Evolutionary conservation across 139 green algal species (phyloP).

Genomic region (Chlorella ohadii): DNA sequence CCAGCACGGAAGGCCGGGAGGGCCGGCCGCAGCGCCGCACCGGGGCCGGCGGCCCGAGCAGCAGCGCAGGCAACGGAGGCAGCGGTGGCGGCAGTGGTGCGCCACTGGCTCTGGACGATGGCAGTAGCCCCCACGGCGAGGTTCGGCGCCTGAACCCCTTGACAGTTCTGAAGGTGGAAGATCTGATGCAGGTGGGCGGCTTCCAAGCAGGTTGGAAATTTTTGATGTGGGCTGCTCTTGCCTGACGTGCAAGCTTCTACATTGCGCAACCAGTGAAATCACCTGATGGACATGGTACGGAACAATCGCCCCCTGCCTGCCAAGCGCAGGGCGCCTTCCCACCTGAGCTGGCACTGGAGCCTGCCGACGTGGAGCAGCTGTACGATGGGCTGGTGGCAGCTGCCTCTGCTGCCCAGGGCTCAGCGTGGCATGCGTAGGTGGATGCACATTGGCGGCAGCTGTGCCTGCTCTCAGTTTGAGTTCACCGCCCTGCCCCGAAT

Average conservation of each 20-base stretch:
- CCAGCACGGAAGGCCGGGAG: neutral
- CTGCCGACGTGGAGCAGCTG: constrained; percentile 15
- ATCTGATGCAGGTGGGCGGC: constrained; percentile 11
- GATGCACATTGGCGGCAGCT: too few species aligned
- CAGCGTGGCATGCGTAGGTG: neutral
- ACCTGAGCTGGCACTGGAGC: constrained; percentile 4
- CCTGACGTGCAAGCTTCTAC: too few species aligned
- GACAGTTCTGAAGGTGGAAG: constrained; percentile 11
- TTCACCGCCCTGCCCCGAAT: too few species aligned
- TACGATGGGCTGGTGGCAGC: neutral
- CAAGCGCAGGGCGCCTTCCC: constrained; percentile 2
- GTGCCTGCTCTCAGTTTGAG: too few species aligned
- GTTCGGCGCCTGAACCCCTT: constrained; percentile 37
- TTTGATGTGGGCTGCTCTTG: too few species aligned
- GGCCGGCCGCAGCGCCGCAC: too few species aligned
- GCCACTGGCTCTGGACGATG: neutral
- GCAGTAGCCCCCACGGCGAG: neutral
- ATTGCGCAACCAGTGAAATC: too few species aligned
- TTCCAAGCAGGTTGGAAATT: too few species aligned
- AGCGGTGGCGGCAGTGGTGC: neutral
- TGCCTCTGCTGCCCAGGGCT: neutral
- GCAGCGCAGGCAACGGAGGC: neutral
- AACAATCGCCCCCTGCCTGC: too few species aligned
- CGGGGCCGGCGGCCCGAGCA: too few species aligned
- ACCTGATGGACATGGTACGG: too few species aligned